Evolutionary conservation across 1,284 basidiomycete species (phyloP).

Genomic region (Moesziomyces parantarcticus): DNA sequence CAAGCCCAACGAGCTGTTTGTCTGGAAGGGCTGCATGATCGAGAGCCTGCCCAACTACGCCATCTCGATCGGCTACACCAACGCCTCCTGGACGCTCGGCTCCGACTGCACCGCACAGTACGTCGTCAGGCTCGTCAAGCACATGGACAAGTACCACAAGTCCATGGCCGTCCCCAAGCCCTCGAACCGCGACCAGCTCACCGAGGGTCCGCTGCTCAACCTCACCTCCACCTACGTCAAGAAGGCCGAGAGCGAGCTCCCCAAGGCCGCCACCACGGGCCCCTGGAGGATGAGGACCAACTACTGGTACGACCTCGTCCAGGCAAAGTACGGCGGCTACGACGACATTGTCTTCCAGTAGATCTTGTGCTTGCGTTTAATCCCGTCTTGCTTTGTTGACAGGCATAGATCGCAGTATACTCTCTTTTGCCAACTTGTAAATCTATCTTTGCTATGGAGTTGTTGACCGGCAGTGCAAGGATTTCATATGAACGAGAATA

Average conservation of each 20-base stretch:
- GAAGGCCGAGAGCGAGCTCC: slow-evolving; percentile 54
- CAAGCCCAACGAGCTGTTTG: slow-evolving; percentile 39
- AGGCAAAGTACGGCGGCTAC: slow-evolving; percentile 49
- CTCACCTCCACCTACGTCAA: slow-evolving; percentile 65
- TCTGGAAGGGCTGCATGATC: slow-evolving; percentile 66
- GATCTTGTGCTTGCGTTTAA: not conserved
- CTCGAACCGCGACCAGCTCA: slow-evolving; percentile 16
- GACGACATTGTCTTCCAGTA: slow-evolving; percentile 40
- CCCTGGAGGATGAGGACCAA: slow-evolving; percentile 56
- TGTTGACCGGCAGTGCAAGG: too few relatives aligned
- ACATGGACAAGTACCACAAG: slow-evolving; percentile 55
- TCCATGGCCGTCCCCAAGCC: slow-evolving; percentile 29
- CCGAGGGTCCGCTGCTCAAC: slow-evolving; percentile 53
- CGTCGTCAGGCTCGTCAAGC: slow-evolving; percentile 52
- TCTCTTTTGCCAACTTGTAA: too few relatives aligned
- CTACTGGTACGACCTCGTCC: slow-evolving; percentile 58
- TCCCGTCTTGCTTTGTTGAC: too few relatives aligned
- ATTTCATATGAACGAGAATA: too few relatives aligned
- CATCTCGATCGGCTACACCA: slow-evolving; percentile 63
- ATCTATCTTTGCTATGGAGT: too few relatives aligned
- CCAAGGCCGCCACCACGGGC: slow-evolving; percentile 54
- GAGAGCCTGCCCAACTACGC: slow-evolving; percentile 64
- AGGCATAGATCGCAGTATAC: not conserved
- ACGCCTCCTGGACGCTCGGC: slow-evolving; percentile 66
- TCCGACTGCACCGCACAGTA: slow-evolving; percentile 61